These are phyloP conservation scores for Coffea canephora DNA, from an alignment of 257 asterid species.

Conservation along the genomic window DNA sequence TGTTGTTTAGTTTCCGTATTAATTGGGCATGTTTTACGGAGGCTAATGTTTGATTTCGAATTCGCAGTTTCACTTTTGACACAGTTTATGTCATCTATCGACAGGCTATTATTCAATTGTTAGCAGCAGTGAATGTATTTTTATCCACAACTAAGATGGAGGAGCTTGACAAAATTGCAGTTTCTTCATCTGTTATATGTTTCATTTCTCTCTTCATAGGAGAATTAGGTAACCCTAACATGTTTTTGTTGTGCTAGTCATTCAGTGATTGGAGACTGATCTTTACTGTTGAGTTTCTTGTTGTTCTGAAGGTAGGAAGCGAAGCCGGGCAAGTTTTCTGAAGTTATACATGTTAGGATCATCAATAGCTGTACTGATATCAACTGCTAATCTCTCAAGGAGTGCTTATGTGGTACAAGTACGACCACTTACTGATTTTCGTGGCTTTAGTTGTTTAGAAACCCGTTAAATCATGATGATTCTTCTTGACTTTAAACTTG, in stretches of 20 bases:
- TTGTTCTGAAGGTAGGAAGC: constrained; percentile 61
- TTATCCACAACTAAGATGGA: constrained; percentile 39
- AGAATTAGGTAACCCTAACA: constrained; percentile 53
- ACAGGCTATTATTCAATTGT: constrained; percentile 63
- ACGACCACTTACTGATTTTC: constrained; percentile 12
- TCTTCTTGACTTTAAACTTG: background rate
- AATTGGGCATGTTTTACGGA: background rate
- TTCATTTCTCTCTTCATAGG: constrained; percentile 62
- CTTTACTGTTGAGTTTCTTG: constrained; percentile 5
- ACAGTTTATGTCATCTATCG: constrained; percentile 10
- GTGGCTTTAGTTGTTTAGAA: background rate
- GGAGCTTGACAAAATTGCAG: constrained; percentile 39
- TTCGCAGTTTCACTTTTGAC: background rate
- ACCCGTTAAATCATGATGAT: background rate
- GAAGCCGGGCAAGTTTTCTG: constrained; percentile 55
- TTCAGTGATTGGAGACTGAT: background rate
- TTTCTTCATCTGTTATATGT: constrained; percentile 38
- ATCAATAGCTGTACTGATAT: constrained; percentile 44
- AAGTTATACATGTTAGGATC: constrained; percentile 66
- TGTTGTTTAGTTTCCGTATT: background rate
- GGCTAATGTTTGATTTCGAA: background rate
- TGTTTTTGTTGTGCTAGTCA: constrained; percentile 1
- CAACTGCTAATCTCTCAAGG: constrained; percentile 41
- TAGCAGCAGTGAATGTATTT: constrained; percentile 33
- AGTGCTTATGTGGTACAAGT: constrained; percentile 46